These are phyloP conservation scores for Barnettozyma hawaiiensis DNA, from an alignment of 1,139 yeast genomes.

Conservation along the genomic window DNA sequence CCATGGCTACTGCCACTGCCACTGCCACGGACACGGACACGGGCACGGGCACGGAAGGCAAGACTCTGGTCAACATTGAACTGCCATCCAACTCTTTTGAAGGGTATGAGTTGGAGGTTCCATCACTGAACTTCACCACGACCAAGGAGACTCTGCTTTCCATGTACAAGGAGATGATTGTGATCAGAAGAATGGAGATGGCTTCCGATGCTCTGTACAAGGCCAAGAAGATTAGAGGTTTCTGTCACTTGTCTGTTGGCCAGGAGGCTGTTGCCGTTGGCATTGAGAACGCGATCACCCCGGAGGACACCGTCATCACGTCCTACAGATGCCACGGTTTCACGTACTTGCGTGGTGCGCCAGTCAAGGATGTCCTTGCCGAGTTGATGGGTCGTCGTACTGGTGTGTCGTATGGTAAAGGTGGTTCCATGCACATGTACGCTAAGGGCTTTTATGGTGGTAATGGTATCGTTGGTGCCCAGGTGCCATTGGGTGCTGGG, in stretches of 20 bases:
- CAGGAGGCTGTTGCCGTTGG: conserved; percentile 99
- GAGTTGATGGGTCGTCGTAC: conserved; percentile 95
- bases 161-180: conserved; percentile 95
- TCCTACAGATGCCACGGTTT: conserved; percentile 99
- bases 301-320: conserved; percentile 83
- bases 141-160: conserved; percentile 74
- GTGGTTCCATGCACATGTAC: conserved; percentile 99
- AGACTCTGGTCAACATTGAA: conserved; percentile 22
- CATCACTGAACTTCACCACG: conserved; percentile 67
- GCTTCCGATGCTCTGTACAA: conserved; percentile 96
- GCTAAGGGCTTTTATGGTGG: conserved; percentile 96
- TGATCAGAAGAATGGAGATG: conserved; percentile 97
- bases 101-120: conserved; percentile 78
- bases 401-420: conserved; percentile 96
- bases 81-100: conserved; percentile 81
- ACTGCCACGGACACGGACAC: too few species aligned
- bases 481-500: conserved; percentile 97
- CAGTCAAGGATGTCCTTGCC: conserved; percentile 85
- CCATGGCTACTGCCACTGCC: too few species aligned
- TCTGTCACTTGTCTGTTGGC: conserved; percentile 98
- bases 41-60: conserved; percentile 22
- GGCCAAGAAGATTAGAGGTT: conserved; percentile 97
- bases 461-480: conserved; percentile 99
- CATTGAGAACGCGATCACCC: conserved; percentile 87
- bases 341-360: conserved; percentile 91